Percentiles rank a stretch among this genome's conserved stretches.
Evolutionary conservation across 345 rosid species (phyloP).

Genomic region (Syzygium jambos): DNA sequence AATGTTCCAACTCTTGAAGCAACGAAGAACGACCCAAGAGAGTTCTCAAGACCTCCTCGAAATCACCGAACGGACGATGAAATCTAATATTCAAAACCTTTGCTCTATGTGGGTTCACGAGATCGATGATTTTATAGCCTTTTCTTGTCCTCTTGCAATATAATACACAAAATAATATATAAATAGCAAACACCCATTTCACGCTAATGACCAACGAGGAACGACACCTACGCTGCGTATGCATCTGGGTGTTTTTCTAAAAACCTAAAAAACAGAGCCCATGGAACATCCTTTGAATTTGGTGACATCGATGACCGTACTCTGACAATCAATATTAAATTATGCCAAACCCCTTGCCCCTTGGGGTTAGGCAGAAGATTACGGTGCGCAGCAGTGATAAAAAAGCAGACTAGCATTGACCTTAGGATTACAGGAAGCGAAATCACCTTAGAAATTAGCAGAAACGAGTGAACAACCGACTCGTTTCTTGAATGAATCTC

Average conservation of each 20-base stretch:
- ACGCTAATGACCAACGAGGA: neutral
- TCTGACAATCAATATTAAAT: neutral
- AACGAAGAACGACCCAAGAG: neutral
- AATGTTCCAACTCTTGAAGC: neutral
- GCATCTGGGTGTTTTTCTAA: neutral
- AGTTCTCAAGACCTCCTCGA: neutral
- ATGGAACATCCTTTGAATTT: neutral
- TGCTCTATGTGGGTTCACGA: neutral
- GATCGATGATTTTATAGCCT: neutral
- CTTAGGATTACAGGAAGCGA: neutral
- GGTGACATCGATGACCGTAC: neutral
- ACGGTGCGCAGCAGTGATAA: neutral
- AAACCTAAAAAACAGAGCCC: neutral
- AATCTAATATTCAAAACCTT: neutral
- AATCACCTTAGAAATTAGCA: neutral
- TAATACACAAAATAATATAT: neutral
- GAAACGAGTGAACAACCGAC: neutral
- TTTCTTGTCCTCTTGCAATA: neutral
- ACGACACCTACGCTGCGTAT: neutral
- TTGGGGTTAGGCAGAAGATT: neutral
- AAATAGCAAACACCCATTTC: neutral
- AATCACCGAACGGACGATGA: neutral
- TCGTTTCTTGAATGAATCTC: neutral
- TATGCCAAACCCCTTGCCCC: neutral
- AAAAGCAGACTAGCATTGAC: neutral